Evolutionary conservation across 805 yeast genomes (phyloP).

Genomic region (Kazachstania martiniae): DNA sequence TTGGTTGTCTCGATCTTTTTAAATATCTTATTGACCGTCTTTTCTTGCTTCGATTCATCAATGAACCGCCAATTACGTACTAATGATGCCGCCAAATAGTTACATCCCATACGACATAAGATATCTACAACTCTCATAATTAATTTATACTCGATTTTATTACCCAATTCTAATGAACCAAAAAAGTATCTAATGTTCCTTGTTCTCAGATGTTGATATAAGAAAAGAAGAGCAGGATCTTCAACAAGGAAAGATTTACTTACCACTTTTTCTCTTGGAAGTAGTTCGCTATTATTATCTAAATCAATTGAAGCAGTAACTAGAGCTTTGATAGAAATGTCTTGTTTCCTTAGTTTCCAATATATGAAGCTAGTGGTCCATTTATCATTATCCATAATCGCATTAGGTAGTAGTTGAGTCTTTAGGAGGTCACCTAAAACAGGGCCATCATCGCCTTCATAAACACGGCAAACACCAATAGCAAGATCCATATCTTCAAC

Average conservation of each 20-base stretch:
- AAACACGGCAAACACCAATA: constrained; percentile 67
- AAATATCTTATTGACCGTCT: constrained; percentile 1
- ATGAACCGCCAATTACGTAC: constrained; percentile 60
- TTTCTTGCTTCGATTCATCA: constrained; percentile 4
- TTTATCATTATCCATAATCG: constrained; percentile 53
- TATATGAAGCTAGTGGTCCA: constrained; percentile 79
- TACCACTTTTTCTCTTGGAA: constrained; percentile 26
- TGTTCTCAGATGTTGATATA: constrained; percentile 53
- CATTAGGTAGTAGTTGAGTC: constrained; percentile 41
- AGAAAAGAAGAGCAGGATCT: constrained; percentile 69
- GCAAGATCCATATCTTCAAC: constrained; percentile 65
- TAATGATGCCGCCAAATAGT: constrained; percentile 54
- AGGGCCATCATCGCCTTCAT: constrained; percentile 52
- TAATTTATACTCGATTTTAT: constrained; percentile 46
- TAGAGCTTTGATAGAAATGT: constrained; percentile 51
- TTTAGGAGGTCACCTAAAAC: constrained; percentile 40
- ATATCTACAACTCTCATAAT: constrained; percentile 53
- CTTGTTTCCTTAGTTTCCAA: constrained; percentile 47
- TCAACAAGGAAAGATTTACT: constrained; percentile 45
- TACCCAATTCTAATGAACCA: constrained; percentile 35
- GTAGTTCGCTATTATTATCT: constrained; percentile 17
- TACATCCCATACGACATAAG: constrained; percentile 87
- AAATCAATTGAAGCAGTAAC: constrained; percentile 42
- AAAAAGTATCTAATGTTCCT: constrained; percentile 38
- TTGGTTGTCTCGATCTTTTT: constrained; percentile 1